Base-by-base conservation (phyloP, 768 basidiomycete genomes). In the Termitomyces sp. region DNA sequence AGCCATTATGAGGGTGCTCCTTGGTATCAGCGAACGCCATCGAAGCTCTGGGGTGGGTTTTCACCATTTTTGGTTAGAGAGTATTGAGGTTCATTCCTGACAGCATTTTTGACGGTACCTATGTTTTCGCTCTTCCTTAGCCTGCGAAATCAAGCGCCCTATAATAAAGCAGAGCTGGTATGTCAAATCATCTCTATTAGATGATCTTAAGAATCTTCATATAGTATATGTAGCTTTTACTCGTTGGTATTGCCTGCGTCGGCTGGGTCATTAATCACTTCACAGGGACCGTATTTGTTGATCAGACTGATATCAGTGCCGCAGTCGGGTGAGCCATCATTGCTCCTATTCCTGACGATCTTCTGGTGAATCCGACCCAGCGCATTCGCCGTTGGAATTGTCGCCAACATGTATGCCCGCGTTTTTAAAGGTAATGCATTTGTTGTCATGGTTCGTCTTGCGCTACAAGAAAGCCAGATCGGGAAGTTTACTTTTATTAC, bases 251-350 rank as follows among this genome's bases (percentile, higher is more conserved):
- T 54, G 73, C 89, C 2, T 85, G 78, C 55, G 71, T 82, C 19
- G 91, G 91, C 0, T 94, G 90, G 89, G 79, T 82, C 14, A 84
- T 82, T 41, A 94, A 92, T 68, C 84, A 89, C 65, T 89, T 86
- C 69, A 81, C 83, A 3, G 73, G 79, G 1, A 70, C 66, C 28
- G 79, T 77, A 65, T 90, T 91, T 66, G 72, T 74, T 34, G 80
- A 80, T 58, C 86, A 90, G 67, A 79, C 77, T 55, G 90, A 94
- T 66, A 86, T 94, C 66, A 85, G 81, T 28, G 86, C 89, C 6
- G 89, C 89, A 2, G 80, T 90, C 55, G 91, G 86, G 76, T 82
- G 57, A 19, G 76, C 32, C 42, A 19, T 45, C 48, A 23, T 30
- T 11, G 27, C 5, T n/a, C 37, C 7, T 19, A n/a, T 34, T n/a